Percentiles rank a stretch among this genome's conserved stretches.
These are phyloP conservation scores for Populus nigra DNA, from an alignment of 345 rosid genomes.

Conservation along the genomic window DNA sequence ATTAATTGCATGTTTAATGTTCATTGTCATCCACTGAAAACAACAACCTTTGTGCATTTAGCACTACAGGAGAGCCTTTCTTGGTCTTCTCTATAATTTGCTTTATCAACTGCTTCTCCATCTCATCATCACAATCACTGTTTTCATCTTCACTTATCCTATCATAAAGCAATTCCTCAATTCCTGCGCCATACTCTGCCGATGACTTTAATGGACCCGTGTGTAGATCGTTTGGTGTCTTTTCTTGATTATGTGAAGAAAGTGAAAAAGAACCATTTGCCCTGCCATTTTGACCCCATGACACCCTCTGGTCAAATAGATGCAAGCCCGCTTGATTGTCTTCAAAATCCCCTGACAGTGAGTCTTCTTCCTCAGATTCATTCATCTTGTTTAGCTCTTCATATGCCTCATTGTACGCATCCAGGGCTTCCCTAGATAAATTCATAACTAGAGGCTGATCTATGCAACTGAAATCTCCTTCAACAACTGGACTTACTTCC, in stretches of 20 bases:
- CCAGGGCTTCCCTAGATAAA: slow-evolving; percentile 71
- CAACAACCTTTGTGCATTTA: slow-evolving; percentile 66
- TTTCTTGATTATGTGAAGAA: not conserved
- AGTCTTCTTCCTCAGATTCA: slow-evolving; percentile 59
- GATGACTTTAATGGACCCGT: slow-evolving; percentile 5
- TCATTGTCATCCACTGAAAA: slow-evolving; percentile 45
- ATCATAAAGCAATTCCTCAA: slow-evolving; percentile 38
- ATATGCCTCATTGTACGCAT: slow-evolving; percentile 68
- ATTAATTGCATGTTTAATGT: not conserved
- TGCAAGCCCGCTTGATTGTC: slow-evolving; percentile 21
- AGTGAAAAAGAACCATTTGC: slow-evolving; percentile 15
- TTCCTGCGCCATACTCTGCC: slow-evolving; percentile 5
- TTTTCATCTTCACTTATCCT: slow-evolving; percentile 45
- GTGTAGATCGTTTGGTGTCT: slow-evolving; percentile 9
- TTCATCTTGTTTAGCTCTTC: slow-evolving; percentile 63
- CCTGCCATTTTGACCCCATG: slow-evolving; percentile 19
- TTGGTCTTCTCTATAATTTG: slow-evolving; percentile 82
- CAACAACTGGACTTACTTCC: slow-evolving; percentile 28
- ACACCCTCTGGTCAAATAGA: slow-evolving; percentile 27
- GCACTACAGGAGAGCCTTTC: slow-evolving; percentile 66
- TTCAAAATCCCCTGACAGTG: slow-evolving; percentile 30
- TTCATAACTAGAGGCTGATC: slow-evolving; percentile 62
- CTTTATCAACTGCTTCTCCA: slow-evolving; percentile 67
- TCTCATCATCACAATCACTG: slow-evolving; percentile 53
- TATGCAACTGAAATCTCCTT: slow-evolving; percentile 24